Base-by-base conservation (phyloP, 2,329 filamentous ascomycete genomes). In the Pleurostoma richardsiae region DNA sequence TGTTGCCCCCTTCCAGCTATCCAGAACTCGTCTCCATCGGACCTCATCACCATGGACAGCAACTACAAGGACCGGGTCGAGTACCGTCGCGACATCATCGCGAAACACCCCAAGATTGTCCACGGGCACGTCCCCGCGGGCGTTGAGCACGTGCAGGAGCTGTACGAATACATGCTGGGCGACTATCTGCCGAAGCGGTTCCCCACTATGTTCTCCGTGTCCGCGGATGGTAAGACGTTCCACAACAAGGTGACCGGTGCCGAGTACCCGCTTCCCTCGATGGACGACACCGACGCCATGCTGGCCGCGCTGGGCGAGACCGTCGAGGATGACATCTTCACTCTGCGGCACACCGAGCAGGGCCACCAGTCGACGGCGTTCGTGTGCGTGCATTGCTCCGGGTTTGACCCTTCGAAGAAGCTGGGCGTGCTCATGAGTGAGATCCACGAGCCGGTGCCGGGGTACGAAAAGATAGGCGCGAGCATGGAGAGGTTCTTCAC, bases 401-500 rank as follows among this genome's bases (percentile, higher is more conserved):
- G 76, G 0, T 80, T 80, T 42, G 70, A 79, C 41, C 74, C 77
- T 0, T 65, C 70, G 0, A 41, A 57, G 3, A 80, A 80, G 58
- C 59, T 81, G 29, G 76, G 74, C 3, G 67, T 69, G 51, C 53
- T 68, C 7, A 58, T 81, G 26, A 59, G 58, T 40, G 73, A 76
- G 27, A 74, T 80, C 8, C 78, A 82, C 47, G 59, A 49, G 11
- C 74, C 74, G 0, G 77, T 81, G 36, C 78, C 78, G 1, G 64
- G 65, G 1, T 80, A 79, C 46, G 70, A 77, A 11, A 79, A 73
- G 61, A 79, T 81, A 29, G 75, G 71, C 0, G 55, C 63, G 0
- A 79, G 75, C 49, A 79, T 81, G 75, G 76, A 81, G 58, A 65
- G 68, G 5, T 79, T 74, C 56, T 80, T 81, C 50, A 54, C 56